Evolutionary conservation across 345 rosid genomes (phyloP), one percentile per base, ranked within the genome.

Genomic region (Trapa incisa): DNA sequence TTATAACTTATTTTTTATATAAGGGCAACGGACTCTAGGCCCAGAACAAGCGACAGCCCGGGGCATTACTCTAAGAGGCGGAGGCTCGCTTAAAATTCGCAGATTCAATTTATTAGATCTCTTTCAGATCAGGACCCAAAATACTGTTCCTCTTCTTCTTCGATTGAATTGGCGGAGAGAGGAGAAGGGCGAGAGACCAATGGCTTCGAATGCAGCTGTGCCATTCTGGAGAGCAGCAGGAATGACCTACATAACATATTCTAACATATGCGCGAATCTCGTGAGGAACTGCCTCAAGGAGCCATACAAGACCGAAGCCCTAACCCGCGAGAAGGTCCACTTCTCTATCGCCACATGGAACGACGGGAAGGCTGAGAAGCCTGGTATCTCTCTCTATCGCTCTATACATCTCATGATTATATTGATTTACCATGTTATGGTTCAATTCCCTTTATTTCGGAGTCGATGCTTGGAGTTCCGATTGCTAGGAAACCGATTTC

Each of bases 141-240:
- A 9, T 29, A 6, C 48, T 13, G 12, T 56, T 6, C 5, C 33
- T 22, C 29, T 22, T 22, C 29, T 22, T 22, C 29, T 5, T 45
- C 45, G 29, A 33, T 54, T 32, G 37, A 13, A 62, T 50, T 54
- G 37, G 61, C 39, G 63, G 9, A 32, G 29, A 53, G 50, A 71
- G 29, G 66, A 45, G 48, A 45, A 13, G 11, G 48, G 48, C 7
- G 48, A 16, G 52, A 64, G 63, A 37, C 38, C 14, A 47, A 84
- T 89, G 96, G 86, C 89, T 67, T 87, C 90, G 60, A 91, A 75
- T 72, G 96, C 86, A 72, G 96, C 96, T 58, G 91, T 75, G 68
- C 96, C 97, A 37, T 88, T 88, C 69, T 91, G 97, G 97, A 89
- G 96, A 61, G 81, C 97, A 58, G 91, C 93, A 4, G 97, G 97